Base-by-base conservation (phyloP, 371 early-diverging fungal species). In the Capillidium heterosporum region DNA sequence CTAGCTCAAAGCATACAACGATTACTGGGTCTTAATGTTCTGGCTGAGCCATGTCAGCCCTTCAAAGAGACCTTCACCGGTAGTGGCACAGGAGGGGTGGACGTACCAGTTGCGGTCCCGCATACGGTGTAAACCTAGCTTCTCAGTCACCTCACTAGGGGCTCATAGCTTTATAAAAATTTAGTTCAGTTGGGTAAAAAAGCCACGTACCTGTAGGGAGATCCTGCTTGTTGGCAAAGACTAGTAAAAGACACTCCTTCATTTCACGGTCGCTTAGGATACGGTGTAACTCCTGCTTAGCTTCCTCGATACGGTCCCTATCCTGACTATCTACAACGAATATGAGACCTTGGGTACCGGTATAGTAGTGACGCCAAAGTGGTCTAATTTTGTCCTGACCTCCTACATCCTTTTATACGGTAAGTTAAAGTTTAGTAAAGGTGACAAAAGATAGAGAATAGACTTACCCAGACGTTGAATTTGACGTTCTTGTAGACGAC, bases 171-270 rank as follows among this genome's bases (percentile, higher is more conserved):
- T 64, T 21, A 32, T 17, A 26, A 53, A 60, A 31, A 29, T 43
- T 21, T 53, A 31, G 3, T 44, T 52, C 17, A 32, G 35, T 8
- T 29, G 57, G 29, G 4, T 31, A 58, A 1, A 23, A 29, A 35
- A 1, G 1, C 21, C 35, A 48, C 41, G 58, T 70, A 77, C 78
- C 81, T 54, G 73, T 72, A 13, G 82, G 84, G 47, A 89, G 65
- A 73, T 89, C 90, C 68, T 88, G 89, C 66, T 89, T 87, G 68
- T 88, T 87, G 42, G 89, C 89, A 71, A 87, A 86, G 3, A 90
- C 83, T 32, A 86, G 71, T 60, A 89, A 62, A 48, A 87, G 62
- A 59, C 79, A 80, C 57, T 87, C 87, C 59, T 76, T 76, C 84
- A 89, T 82, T 73, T 88, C 90, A 53, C 83, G 72, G 62, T 88